Percentiles rank a stretch among this genome's conserved stretches.
These are phyloP conservation scores for Rhodomyrtus psidioides DNA, from an alignment of 441 rosid genomes.

Conservation along the genomic window DNA sequence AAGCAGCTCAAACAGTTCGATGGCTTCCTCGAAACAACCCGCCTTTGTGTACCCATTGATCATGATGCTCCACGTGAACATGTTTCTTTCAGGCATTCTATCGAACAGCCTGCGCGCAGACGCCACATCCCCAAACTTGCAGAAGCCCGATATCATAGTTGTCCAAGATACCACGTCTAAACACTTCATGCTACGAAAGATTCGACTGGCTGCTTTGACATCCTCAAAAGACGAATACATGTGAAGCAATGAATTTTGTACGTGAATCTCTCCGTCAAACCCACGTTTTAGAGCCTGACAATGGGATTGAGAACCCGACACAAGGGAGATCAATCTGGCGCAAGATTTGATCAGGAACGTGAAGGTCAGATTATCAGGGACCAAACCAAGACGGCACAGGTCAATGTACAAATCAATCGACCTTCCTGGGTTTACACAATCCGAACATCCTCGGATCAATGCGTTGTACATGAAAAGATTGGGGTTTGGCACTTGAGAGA, in stretches of 20 bases:
- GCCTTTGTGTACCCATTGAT: conserved; percentile 52
- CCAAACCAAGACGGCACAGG: conserved; percentile 19
- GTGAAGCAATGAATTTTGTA: conserved; percentile 50
- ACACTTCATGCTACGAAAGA: conserved; percentile 24
- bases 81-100: conserved; percentile 58
- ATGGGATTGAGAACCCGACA: conserved; percentile 46
- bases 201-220: conserved; percentile 30
- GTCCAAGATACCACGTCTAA: conserved; percentile 70
- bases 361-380: conserved; percentile 60
- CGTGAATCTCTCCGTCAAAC: conserved; percentile 38
- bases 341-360: conserved; percentile 55
- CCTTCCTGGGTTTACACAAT: conserved; percentile 22
- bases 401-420: conserved; percentile 35
- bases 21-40: conserved; percentile 30
- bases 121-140: conserved; percentile 29
- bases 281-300: conserved; percentile 42
- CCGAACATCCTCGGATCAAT: conserved; percentile 41
- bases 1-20: conserved; percentile 42
- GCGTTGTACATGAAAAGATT: conserved; percentile 50
- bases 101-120: conserved; percentile 59
- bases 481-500: conserved; percentile 35
- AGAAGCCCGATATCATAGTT: conserved; percentile 45
- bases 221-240: conserved; percentile 51
- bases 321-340: conserved; percentile 24
- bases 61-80: conserved; percentile 68